Evolutionary conservation across 768 basidiomycete species (phyloP), one percentile per base, ranked within the genome.

Genomic region (Hygrocybe punicea): DNA sequence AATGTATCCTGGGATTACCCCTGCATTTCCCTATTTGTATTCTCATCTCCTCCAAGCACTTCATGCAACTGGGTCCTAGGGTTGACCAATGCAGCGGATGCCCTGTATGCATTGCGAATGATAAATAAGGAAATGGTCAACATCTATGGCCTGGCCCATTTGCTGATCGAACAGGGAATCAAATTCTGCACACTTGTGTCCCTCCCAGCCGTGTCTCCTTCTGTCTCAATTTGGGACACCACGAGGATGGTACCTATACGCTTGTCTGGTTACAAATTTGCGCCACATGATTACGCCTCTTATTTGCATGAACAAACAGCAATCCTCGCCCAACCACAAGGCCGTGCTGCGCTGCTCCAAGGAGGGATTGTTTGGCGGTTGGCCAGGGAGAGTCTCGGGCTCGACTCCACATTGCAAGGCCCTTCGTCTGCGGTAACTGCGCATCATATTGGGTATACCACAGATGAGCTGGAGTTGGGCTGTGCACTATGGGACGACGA

Each of bases 341-440:
- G 54, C 21, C 51, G 55, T 14, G 58, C 56, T 7, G 56, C 62
- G 17, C 17, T 60, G n/a, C 47, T 60, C 4, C 35, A 60, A 23
- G 62, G 62, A 36, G 62, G 62, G 19, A 58, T 60, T 21, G 21
- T 62, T 24, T 57, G 62, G 45, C 51, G 45, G 21, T 48, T 62
- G 21, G 62, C 62, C 34, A 57, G 33, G 35, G 19, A 54, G 35
- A 47, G 21, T 39, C 42, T 51, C 8, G 49, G 35, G 23, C 24
- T 24, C 11, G 55, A 59, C 5, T 51, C 42, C 14, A 55, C 57
- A 4, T 36, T 60, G 17, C 45, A 49, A 4, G 61, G 59, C 5
- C 61, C 59, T 17, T 59, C 55, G 11, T 21, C 40, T 21, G 29
- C 24, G 19, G 56, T 50, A 10, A 17, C 34, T 19, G 52, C 25